These are phyloP conservation scores for Phytophthora tentaculata DNA, from an alignment of 352 stramenopile species.

Conservation along the genomic window DNA sequence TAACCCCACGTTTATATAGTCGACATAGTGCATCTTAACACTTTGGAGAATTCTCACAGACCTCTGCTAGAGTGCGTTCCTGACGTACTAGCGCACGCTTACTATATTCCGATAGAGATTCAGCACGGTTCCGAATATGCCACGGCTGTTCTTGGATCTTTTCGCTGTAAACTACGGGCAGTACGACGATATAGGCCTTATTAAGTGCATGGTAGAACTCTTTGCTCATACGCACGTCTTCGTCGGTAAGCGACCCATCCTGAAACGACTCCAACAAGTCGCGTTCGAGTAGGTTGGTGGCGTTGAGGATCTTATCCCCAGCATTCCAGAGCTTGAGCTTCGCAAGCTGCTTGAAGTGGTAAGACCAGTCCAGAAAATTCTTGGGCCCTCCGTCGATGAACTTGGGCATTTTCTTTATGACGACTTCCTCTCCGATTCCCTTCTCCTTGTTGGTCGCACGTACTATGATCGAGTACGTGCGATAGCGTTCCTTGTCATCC, in stretches of 20 bases:
- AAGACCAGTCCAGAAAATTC: slow-evolving; percentile 11
- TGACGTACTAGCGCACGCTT: no score
- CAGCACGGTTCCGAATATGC: no score
- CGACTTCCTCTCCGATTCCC: slow-evolving; percentile 15
- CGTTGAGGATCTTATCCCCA: slow-evolving; percentile 11
- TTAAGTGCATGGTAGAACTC: no score
- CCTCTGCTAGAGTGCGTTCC: no score
- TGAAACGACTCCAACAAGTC: slow-evolving; percentile 3
- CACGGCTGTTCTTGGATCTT: no score
- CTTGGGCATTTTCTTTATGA: slow-evolving; percentile 21
- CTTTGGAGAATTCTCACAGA: no score
- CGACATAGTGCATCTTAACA: no score
- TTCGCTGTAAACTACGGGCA: no score
- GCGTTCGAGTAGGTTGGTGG: slow-evolving; percentile 6
- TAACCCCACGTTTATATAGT: no score
- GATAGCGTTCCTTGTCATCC: slow-evolving; percentile 18
- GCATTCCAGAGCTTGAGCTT: slow-evolving; percentile 1
- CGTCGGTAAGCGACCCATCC: background rate
- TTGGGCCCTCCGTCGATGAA: slow-evolving; percentile 21
- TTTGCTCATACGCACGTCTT: background rate
- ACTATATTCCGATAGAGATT: no score
- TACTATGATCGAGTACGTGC: slow-evolving; percentile 10
- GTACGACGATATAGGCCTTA: no score
- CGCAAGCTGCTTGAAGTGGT: slow-evolving; percentile 3
- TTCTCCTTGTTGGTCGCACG: slow-evolving; percentile 10